phyloP scores from a whole-genome alignment of 2,329 filamentous ascomycete species.

The Fusarium equiseti region DNA sequence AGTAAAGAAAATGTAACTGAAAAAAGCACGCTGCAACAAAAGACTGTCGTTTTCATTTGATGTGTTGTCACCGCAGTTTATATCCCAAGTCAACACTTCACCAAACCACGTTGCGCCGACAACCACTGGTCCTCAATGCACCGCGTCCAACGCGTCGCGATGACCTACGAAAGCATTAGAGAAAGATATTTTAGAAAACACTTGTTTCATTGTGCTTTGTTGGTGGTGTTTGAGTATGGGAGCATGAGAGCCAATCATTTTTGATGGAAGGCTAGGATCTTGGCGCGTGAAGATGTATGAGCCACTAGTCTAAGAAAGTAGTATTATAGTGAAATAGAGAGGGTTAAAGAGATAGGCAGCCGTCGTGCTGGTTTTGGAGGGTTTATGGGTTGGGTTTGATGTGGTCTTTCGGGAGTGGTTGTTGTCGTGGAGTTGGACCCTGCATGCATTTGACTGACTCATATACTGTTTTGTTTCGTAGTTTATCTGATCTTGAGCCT shows the following conservation, averaged over 20 bases:
- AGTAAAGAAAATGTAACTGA: neutral
- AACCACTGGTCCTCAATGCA: constrained; percentile 36
- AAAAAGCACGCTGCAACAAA: constrained; percentile 34
- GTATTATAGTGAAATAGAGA: neutral
- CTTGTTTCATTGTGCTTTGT: constrained; percentile 31
- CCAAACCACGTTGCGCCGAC: constrained; percentile 31
- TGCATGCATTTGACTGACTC: constrained; percentile 31
- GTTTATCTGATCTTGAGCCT: too few relatives aligned
- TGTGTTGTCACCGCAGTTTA: constrained; percentile 23
- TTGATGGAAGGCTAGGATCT: neutral
- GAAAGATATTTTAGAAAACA: constrained; percentile 16
- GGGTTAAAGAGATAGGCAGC: neutral
- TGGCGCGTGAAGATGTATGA: neutral
- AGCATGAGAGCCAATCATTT: constrained; percentile 35
- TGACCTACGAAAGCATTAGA: constrained; percentile 8
- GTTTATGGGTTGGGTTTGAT: neutral
- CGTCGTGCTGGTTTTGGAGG: neutral
- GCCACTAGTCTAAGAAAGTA: neutral
- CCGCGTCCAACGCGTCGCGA: constrained; percentile 28
- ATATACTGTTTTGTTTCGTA: constrained; percentile 20
- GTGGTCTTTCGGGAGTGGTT: constrained; percentile 6
- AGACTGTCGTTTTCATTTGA: constrained; percentile 5
- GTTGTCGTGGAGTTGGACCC: constrained; percentile 13
- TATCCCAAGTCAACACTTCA: constrained; percentile 32
- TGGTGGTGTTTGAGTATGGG: constrained; percentile 32